Evolutionary conservation across 1,284 basidiomycete genomes (phyloP), one percentile per base, ranked within the genome.

Genomic region (Cryptococcus wingfieldii): DNA sequence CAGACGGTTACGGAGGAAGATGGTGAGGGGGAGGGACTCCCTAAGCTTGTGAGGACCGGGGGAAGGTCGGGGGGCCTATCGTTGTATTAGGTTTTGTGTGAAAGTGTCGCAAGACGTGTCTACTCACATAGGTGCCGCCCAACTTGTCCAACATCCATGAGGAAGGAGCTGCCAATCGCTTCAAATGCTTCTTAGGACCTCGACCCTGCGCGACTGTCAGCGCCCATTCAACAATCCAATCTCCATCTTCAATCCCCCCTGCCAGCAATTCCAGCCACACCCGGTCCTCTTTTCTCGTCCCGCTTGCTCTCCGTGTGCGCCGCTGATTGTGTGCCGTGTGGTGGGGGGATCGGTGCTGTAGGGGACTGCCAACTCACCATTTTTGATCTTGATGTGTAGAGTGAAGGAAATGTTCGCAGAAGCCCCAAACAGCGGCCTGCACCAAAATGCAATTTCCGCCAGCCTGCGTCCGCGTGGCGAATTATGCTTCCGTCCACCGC

Each of bases 61-160:
- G 60, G 93, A 95, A 58, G 94, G 93, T 75, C 92, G 89, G 70
- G 93, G 90, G 75, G 93, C 94, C 89, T 92, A 58, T 28, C 43
- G 44, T 43, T 50, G 47, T 19, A 28, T 37, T 45, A 53, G 50
- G 43, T 38, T 12, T 28, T 28, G 18, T 4, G 18, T 38, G 19
- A 42, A 51, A 8, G 13, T 25, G 28, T 4, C 18, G 44, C 38
- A 49, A 34, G 25, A 28, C 7, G n/a, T 23, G 27, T 48, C 27
- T 25, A 82, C 90, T 79, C 80, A 92, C 90, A 79, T 97, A 97
- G 74, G 92, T 96, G 67, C 95, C 95, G 80, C 90, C 89, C 75
- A 98, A 82, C 83, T 98, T 98, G 85, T 98, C 93, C 69, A 98
- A 85, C 92, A 98, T 96, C 96, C 96, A 98, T 82, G 91, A 90